Conservation (phyloP, 208 protist species). For the Leishmania tropica region DNA sequence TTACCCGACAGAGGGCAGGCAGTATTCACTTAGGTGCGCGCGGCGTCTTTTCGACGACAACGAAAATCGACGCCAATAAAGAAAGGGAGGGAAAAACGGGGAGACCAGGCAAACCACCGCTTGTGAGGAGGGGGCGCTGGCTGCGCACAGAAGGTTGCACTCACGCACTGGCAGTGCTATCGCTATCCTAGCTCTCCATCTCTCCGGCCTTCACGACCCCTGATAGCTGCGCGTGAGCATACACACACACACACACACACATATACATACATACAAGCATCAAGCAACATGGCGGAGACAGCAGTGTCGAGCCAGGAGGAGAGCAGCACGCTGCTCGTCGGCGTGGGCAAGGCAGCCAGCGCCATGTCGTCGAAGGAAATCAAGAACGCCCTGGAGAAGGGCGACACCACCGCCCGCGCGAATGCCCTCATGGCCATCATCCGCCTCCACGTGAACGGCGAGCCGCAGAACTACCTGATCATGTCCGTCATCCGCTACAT, state of each 20-base stretch:
- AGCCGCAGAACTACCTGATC: constrained; percentile 96
- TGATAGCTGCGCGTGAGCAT: background rate
- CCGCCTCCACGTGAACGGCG: constrained; percentile 94
- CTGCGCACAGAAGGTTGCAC: background rate
- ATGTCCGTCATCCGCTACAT: constrained; percentile 98
- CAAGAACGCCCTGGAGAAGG: constrained; percentile 90
- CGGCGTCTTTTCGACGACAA: background rate
- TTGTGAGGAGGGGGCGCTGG: background rate
- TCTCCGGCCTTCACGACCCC: background rate
- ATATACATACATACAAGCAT: constrained; percentile 2
- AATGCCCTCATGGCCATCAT: constrained; percentile 94
- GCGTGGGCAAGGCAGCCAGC: constrained; percentile 32
- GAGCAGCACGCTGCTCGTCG: constrained; percentile 75
- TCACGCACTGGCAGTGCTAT: background rate
- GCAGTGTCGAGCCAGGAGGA: constrained; percentile 60
- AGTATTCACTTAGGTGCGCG: background rate
- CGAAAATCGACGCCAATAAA: background rate
- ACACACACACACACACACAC: background rate
- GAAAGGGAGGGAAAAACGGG: too few relatives aligned
- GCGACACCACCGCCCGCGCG: constrained; percentile 76
- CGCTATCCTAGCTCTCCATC: background rate
- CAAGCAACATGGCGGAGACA: constrained; percentile 15
- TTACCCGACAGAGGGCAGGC: background rate
- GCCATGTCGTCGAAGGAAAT: constrained; percentile 81
- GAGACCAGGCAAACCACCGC: background rate